phyloP scores from a whole-genome alignment of 176 grass and related monocot species.

The Phoenix dactylifera region DNA sequence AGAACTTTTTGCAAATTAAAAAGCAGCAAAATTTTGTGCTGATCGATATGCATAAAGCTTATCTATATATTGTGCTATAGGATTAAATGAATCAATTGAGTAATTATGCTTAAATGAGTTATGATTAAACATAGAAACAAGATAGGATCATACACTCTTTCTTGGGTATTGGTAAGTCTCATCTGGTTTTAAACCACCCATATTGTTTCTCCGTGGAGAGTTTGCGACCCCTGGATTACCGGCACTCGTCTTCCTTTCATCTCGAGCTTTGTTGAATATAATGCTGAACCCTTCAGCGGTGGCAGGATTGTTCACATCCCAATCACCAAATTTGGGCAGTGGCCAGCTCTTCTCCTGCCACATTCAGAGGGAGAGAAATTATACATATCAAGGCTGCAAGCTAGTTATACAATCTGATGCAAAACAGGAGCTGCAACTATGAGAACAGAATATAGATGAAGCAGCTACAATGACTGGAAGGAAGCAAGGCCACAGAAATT shows the following conservation, averaged over 20 bases:
- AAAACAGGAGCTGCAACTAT: neutral
- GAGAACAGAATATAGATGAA: neutral
- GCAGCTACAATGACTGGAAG: too few relatives aligned
- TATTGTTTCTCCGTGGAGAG: conserved; percentile 14
- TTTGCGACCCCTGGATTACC: neutral
- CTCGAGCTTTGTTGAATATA: conserved; percentile 45
- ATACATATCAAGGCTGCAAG: neutral
- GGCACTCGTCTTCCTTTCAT: conserved; percentile 31
- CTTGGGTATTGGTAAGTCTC: conserved; percentile 26
- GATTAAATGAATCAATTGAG: too few relatives aligned
- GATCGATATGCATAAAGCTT: too few relatives aligned
- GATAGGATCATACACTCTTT: conserved; percentile 27
- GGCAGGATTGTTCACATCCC: conserved; percentile 49
- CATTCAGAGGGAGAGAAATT: neutral
- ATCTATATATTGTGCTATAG: too few relatives aligned
- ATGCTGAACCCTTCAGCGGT: conserved; percentile 46
- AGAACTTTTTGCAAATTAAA: too few relatives aligned
- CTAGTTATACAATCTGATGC: neutral
- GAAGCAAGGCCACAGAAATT: too few relatives aligned
- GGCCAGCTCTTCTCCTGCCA: conserved; percentile 28
- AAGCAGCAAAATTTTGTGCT: too few relatives aligned
- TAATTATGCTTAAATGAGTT: neutral
- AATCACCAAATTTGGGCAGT: conserved; percentile 48
- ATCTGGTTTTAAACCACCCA: conserved; percentile 19
- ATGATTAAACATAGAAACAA: neutral